Evolutionary conservation across 345 rosid genomes (phyloP), one percentile per base, ranked within the genome.

Genomic region (Combretum micranthum): DNA sequence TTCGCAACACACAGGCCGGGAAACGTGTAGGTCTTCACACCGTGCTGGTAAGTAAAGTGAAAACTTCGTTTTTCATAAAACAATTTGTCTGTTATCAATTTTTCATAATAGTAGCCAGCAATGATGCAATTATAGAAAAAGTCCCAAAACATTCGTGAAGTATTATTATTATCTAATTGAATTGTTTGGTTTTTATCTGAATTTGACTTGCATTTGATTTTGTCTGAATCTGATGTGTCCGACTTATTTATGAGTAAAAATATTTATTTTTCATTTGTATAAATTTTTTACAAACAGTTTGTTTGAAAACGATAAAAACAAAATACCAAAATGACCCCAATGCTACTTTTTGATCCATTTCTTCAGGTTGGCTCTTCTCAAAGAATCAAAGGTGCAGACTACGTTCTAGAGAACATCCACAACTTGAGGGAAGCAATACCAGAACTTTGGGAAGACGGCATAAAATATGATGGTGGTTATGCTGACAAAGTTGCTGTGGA

Each of bases 1-100:
- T 83, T 50, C 77, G 94, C 15, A 88, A 86, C 82, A 83, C 77
- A 22, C 87, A 80, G 54, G 80, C 96, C 20, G 96, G 94, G 23
- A 88, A 88, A 63, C 81, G 82, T 21, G 68, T 86, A 7, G 89
- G 91, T 9, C 88, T 86, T 14, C 32, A 72, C 56, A 88, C 94
- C 1, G 90, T 85, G 39, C 74, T 79, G 79, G 90, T 87, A 47
- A 81, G 84, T 55, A 44, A 0, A 53, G 17, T 7, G n/a, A 26
- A 23, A 17, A 25, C 26, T n/a, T n/a, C n/a, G n/a, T n/a, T n/a
- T n/a, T n/a, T n/a, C n/a, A n/a, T n/a, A n/a, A n/a, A n/a, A n/a
- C n/a, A n/a, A n/a, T n/a, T n/a, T n/a, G n/a, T n/a, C n/a, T n/a
- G n/a, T n/a, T n/a, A n/a, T n/a, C n/a, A n/a, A n/a, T n/a, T n/a